phyloP scores from a whole-genome alignment of 495 filamentous ascomycete species.

The Lineolata rhizophorae region DNA sequence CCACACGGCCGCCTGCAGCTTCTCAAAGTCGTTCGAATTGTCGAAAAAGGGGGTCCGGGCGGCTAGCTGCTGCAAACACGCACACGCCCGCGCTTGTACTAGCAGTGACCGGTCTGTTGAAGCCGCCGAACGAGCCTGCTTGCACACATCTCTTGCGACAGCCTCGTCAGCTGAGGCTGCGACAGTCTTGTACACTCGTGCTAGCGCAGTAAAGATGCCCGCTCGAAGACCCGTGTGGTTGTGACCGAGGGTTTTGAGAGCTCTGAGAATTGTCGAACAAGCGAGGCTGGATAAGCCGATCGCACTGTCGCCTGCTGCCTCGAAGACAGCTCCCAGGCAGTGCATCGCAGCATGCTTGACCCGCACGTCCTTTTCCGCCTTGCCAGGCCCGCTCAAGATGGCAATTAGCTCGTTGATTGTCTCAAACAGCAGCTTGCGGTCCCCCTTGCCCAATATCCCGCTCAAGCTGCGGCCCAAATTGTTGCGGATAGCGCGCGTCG shows the following conservation, averaged over 20 bases:
- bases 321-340: constrained; percentile 78
- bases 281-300: constrained; percentile 61
- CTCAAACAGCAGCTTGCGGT: constrained; percentile 81
- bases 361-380: constrained; percentile 54
- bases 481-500: constrained; percentile 75
- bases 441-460: constrained; percentile 66
- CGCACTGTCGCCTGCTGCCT: constrained; percentile 77
- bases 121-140: constrained; percentile 58
- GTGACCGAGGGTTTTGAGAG: constrained; percentile 58
- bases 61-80: constrained; percentile 54
- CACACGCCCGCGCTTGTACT: constrained; percentile 59
- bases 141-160: constrained; percentile 82
- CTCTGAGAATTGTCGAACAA: constrained; percentile 47
- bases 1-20: constrained; percentile 52
- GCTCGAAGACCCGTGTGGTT: constrained; percentile 65
- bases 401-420: constrained; percentile 71
- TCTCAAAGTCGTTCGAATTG: constrained; percentile 81
- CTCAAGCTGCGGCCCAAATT: constrained; percentile 69
- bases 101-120: constrained; percentile 61
- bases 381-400: constrained; percentile 47
- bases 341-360: constrained; percentile 71
- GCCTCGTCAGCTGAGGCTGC: constrained; percentile 59
- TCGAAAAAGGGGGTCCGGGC: constrained; percentile 59
- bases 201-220: constrained; percentile 59
- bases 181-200: constrained; percentile 53